Evolutionary conservation across 2,329 filamentous ascomycete genomes (phyloP).

Genomic region (Aureobasidium leucospermi): DNA sequence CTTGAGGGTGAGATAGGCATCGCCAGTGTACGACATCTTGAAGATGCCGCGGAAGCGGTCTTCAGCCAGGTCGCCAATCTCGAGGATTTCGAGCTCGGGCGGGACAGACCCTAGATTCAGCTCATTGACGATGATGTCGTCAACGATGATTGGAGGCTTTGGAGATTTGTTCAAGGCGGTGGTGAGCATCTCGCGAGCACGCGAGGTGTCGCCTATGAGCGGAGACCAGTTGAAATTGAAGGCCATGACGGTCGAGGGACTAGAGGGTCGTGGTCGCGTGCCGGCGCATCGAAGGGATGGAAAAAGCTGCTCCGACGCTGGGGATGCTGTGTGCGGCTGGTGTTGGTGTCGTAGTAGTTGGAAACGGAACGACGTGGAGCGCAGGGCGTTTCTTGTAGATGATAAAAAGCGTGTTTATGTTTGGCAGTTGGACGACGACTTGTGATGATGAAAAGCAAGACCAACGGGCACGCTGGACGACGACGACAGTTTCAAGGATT

Average conservation of each 20-base stretch:
- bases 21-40: constrained; percentile 97
- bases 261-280: constrained; percentile 11
- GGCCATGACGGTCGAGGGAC: constrained; percentile 56
- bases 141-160: constrained; percentile 97
- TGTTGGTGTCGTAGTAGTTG: not conserved
- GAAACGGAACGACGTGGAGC: not conserved
- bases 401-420: not conserved
- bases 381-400: not conserved
- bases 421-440: not conserved
- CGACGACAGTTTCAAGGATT: not conserved
- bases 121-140: constrained; percentile 97
- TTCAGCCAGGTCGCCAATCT: constrained; percentile 95
- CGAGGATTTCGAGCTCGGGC: constrained; percentile 90
- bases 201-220: constrained; percentile 85
- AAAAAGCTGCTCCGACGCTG: not conserved
- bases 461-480: not conserved
- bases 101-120: constrained; percentile 92
- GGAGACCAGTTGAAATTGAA: constrained; percentile 99
- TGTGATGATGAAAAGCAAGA: not conserved
- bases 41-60: constrained; percentile 97
- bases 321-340: not conserved
- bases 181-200: constrained; percentile 89
- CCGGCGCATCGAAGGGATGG: constrained; percentile 12
- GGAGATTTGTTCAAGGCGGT: constrained; percentile 94
- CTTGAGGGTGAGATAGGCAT: constrained; percentile 90